phyloP scores from a whole-genome alignment of 768 basidiomycete species.

The Tulasnella sp. region DNA sequence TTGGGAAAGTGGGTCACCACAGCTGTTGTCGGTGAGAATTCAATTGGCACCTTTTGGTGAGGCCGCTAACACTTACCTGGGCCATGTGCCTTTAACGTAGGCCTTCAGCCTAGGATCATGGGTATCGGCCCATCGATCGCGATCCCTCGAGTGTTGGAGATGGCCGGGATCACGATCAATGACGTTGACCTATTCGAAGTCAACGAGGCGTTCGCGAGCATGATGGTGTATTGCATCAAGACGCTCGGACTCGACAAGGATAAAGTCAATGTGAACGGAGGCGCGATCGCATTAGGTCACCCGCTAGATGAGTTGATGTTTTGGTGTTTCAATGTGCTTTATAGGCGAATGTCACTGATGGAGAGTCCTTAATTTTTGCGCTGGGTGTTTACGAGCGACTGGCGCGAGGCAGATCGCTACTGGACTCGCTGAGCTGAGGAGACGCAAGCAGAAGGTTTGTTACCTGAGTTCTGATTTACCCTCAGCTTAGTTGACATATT shows the following conservation, averaged over 20 bases:
- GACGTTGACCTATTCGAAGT: conserved; percentile 84
- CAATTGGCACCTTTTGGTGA: conserved; percentile 1
- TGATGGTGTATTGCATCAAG: conserved; percentile 63
- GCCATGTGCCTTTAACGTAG: conserved; percentile 25
- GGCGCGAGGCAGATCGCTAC: conserved; percentile 78
- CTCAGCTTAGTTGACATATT: not conserved
- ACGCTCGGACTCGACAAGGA: conserved; percentile 48
- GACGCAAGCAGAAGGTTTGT: conserved; percentile 24
- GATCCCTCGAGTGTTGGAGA: conserved; percentile 64
- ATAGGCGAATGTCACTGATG: conserved; percentile 34
- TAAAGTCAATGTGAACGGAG: conserved; percentile 81
- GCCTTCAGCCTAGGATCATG: conserved; percentile 74
- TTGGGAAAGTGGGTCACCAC: conserved; percentile 74
- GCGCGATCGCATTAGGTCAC: conserved; percentile 71
- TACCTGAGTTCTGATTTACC: not conserved
- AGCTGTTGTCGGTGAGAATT: conserved; percentile 49
- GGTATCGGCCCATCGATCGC: conserved; percentile 77
- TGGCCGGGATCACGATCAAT: conserved; percentile 48
- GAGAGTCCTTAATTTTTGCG: not conserved
- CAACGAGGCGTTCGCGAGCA: conserved; percentile 86
- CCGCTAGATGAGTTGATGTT: conserved; percentile 20
- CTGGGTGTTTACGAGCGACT: conserved; percentile 49
- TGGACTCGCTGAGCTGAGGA: conserved; percentile 43
- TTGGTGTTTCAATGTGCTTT: conserved; percentile 40
- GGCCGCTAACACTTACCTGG: not conserved